These are phyloP conservation scores for Magnusiomyces ingens DNA, from an alignment of 1,139 yeast genomes.

Conservation along the genomic window DNA sequence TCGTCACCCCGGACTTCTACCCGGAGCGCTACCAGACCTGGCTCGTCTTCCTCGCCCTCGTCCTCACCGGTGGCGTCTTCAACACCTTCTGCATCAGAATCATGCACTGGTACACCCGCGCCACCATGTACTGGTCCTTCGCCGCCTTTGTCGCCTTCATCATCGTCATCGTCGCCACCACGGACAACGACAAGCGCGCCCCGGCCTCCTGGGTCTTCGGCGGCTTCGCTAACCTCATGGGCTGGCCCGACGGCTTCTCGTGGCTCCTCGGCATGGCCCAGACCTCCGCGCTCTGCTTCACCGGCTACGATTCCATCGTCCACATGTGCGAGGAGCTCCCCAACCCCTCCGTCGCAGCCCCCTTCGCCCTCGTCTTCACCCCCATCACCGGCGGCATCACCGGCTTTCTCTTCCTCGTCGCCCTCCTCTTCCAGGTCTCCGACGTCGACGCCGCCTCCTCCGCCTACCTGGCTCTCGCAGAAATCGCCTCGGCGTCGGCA, in stretches of 20 bases:
- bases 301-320: slow-evolving; percentile 61
- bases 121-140: slow-evolving; percentile 22
- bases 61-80: slow-evolving; percentile 14
- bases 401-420: slow-evolving; percentile 68
- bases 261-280: slow-evolving; percentile 58
- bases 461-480: slow-evolving; percentile 14
- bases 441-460: slow-evolving; percentile 46
- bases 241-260: slow-evolving; percentile 20
- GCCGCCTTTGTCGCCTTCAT: slow-evolving; percentile 21
- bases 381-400: slow-evolving; percentile 59
- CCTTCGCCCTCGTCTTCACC: slow-evolving; percentile 66
- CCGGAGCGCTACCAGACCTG: slow-evolving; percentile 16
- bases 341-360: slow-evolving; percentile 65
- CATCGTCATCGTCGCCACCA: slow-evolving; percentile 20
- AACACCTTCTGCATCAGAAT: slow-evolving; percentile 15
- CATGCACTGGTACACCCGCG: slow-evolving; percentile 15
- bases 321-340: slow-evolving; percentile 79
- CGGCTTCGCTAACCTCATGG: slow-evolving; percentile 18
- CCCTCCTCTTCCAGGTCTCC: slow-evolving; percentile 63
- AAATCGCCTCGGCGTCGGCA: slow-evolving; percentile 46
- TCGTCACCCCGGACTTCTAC: slow-evolving; percentile 8
- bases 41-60: slow-evolving; percentile 13
- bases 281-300: slow-evolving; percentile 67
- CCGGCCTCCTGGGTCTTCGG: slow-evolving; percentile 20
- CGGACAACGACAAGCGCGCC: slow-evolving; percentile 18